Evolutionary conservation across 768 basidiomycete species (phyloP).

Genomic region (Trametes cubensis): DNA sequence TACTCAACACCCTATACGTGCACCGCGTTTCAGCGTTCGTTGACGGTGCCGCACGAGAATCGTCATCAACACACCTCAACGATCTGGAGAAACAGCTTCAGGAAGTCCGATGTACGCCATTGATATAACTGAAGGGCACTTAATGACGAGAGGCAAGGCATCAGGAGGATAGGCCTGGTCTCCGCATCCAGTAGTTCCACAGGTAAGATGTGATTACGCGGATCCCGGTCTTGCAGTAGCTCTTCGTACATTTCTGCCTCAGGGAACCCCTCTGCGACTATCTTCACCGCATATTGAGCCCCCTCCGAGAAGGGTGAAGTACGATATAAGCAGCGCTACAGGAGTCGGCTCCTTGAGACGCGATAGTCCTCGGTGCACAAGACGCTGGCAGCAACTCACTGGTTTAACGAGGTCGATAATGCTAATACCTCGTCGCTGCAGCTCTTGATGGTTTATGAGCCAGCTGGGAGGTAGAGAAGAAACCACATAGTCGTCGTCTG

Average conservation of each 20-base stretch:
- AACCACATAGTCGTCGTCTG: too few relatives aligned
- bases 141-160: background rate
- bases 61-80: background rate
- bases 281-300: background rate
- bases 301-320: background rate
- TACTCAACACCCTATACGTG: background rate
- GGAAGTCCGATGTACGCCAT: background rate
- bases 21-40: too few relatives aligned
- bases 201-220: constrained; percentile 4
- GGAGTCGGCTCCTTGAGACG: too few relatives aligned
- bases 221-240: background rate
- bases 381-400: too few relatives aligned
- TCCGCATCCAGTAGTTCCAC: too few relatives aligned
- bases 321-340: background rate
- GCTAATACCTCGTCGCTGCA: too few relatives aligned
- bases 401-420: too few relatives aligned
- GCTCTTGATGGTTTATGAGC: too few relatives aligned
- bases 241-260: background rate
- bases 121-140: background rate
- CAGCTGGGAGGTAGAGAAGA: too few relatives aligned
- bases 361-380: too few relatives aligned
- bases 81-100: background rate
- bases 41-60: too few relatives aligned
- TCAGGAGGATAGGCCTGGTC: background rate
- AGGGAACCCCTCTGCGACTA: background rate